phyloP scores from a whole-genome alignment of 352 stramenopile species.

The Phytophthora pluvialis region DNA sequence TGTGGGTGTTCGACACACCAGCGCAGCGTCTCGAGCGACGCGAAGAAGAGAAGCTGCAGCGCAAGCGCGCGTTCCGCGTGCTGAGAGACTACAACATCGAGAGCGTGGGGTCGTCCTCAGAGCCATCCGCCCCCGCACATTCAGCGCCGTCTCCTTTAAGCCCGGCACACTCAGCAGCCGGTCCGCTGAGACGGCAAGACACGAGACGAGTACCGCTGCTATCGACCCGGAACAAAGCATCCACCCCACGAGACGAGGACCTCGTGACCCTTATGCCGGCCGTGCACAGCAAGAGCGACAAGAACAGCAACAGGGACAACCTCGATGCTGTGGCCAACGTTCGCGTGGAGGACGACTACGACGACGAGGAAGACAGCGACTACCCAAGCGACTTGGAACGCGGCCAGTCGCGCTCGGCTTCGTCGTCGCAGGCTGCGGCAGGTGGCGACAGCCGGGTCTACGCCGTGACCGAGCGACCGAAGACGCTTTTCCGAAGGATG shows the following conservation, averaged over 20 bases:
- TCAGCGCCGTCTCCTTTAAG: constrained; percentile 12
- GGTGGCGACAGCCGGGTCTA: constrained; percentile 15
- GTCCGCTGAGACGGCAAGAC: constrained; percentile 24
- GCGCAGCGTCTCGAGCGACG: constrained; percentile 53
- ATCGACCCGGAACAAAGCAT: constrained; percentile 22
- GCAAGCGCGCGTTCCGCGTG: constrained; percentile 57
- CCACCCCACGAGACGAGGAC: constrained; percentile 40
- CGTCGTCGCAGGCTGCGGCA: constrained; percentile 24
- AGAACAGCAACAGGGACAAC: constrained; percentile 21
- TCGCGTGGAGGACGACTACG: constrained; percentile 31
- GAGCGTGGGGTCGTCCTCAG: constrained; percentile 19
- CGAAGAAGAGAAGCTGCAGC: constrained; percentile 56
- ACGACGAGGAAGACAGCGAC: constrained; percentile 33
- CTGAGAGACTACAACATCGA: constrained; percentile 57
- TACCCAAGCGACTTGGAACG: constrained; percentile 16
- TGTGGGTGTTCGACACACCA: constrained; percentile 57
- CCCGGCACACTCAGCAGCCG: not conserved
- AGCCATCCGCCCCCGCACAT: not conserved
- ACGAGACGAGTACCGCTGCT: constrained; percentile 39
- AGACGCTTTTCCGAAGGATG: constrained; percentile 36
- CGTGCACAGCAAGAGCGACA: constrained; percentile 15
- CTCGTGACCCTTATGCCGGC: constrained; percentile 39
- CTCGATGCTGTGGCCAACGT: constrained; percentile 20
- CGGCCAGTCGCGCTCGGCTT: constrained; percentile 10
- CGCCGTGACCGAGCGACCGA: constrained; percentile 31